Conservation (phyloP, 305 asterid species). For the Solanum hybrid region DNA sequence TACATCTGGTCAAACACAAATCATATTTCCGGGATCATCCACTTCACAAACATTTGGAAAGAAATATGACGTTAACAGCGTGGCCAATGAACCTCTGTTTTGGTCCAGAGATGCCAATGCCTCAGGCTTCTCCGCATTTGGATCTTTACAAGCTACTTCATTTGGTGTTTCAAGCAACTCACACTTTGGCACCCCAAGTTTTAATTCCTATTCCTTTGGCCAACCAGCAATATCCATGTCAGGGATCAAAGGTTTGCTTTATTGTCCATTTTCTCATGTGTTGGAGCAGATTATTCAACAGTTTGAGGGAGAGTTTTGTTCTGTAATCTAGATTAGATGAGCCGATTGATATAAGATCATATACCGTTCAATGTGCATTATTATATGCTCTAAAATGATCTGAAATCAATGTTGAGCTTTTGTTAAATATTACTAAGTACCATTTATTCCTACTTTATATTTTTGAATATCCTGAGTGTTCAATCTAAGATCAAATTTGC, state of each 20-base stretch:
- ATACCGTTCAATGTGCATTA: background rate
- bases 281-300: background rate
- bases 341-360: background rate
- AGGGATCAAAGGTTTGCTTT: background rate
- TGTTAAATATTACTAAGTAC: background rate
- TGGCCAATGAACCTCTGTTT: background rate
- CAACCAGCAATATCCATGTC: background rate
- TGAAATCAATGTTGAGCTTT: background rate
- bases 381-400: background rate
- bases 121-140: background rate
- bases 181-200: background rate
- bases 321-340: background rate
- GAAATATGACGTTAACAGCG: background rate
- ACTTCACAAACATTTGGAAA: background rate
- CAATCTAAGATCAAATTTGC: background rate
- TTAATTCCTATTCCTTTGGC: background rate
- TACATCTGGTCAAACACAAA: background rate
- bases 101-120: slow-evolving; percentile 2
- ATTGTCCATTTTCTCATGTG: background rate
- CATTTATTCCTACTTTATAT: background rate
- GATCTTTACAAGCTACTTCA: background rate
- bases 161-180: slow-evolving; percentile 1
- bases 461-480: background rate
- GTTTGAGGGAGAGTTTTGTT: background rate
- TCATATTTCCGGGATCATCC: background rate